Base-by-base conservation (phyloP, 495 filamentous ascomycete genomes). In the Filosporella fistucella region DNA sequence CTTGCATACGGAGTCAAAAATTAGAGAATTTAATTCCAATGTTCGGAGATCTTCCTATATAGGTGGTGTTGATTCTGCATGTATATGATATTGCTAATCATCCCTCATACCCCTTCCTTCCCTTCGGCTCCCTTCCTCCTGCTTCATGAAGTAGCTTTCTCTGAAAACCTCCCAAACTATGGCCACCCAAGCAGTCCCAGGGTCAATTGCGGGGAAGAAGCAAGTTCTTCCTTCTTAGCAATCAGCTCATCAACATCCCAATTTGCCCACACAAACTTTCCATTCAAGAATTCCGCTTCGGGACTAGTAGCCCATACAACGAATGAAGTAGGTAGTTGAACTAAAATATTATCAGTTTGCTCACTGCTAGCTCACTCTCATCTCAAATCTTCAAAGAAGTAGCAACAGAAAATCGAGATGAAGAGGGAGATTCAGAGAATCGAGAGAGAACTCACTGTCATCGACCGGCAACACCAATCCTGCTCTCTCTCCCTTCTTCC, bases 211-310 rank as follows among this genome's bases (percentile, higher is more conserved):
- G 5, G 5, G 35, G 35, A 21, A 4, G 17, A 16, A 16, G 20
- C 35, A 17, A 43, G 29, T 4, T 43, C 41, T 16, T 43, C 17
- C 24, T 43, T 43, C 2, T 18, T 29, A 21, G 41, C 24, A 43
- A 32, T 32, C 24, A 43, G 17, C 9, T 43, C 41, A 13, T 43
- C 26, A 13, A 43, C 41, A 49, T 81, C 78, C 77, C 77, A 81
- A 22, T 63, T 60, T 1, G 64, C 64, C 55, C 65, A 71, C 7
- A 74, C 56, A 32, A 73, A 70, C 29, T 68, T 69, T 5, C 76
- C 76, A 26, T 72, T 70, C 6, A 80, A 50, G 51, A 75, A 78
- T n/a, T 45, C 55, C n/a, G 75, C 73, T 35, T 80, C 72, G 1
- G 63, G 53, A 5, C 61, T 65, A 2, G 68, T 63, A 1, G 65